Evolutionary conservation across 257 asterid species (phyloP).

Genomic region (Agastache rugosa): DNA sequence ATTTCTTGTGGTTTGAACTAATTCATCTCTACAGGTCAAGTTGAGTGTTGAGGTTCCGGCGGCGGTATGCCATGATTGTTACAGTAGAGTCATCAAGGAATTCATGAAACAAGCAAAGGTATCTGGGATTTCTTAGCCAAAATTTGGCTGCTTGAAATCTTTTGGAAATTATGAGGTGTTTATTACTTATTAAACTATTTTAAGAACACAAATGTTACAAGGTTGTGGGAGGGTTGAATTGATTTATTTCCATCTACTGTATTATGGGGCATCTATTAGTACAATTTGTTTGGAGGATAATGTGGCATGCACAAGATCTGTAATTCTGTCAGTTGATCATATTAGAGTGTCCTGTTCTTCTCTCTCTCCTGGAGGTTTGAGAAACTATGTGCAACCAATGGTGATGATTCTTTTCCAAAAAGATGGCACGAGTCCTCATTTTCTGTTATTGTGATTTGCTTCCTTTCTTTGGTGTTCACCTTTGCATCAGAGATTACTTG

Average conservation of each 20-base stretch:
- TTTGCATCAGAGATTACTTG: constrained; percentile 2
- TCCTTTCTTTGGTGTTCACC: constrained; percentile 6
- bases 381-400: neutral
- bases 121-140: neutral
- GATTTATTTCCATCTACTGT: neutral
- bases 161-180: neutral
- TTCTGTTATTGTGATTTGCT: neutral
- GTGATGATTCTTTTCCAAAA: neutral
- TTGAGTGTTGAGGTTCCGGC: constrained; percentile 91
- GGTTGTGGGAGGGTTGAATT: neutral
- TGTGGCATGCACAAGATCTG: neutral
- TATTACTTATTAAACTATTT: neutral
- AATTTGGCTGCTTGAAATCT: neutral
- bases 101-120: constrained; percentile 78
- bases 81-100: constrained; percentile 67
- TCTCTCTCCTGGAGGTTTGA: neutral
- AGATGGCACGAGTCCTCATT: neutral
- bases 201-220: neutral
- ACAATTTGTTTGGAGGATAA: constrained; percentile 8
- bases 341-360: neutral
- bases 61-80: constrained; percentile 80
- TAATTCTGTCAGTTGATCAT: constrained; percentile 1
- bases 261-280: neutral
- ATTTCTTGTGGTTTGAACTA: neutral
- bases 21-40: constrained; percentile 54